Conservation (phyloP, 2,329 filamentous ascomycete genomes). For the Rhexocercosporidium sp. region DNA sequence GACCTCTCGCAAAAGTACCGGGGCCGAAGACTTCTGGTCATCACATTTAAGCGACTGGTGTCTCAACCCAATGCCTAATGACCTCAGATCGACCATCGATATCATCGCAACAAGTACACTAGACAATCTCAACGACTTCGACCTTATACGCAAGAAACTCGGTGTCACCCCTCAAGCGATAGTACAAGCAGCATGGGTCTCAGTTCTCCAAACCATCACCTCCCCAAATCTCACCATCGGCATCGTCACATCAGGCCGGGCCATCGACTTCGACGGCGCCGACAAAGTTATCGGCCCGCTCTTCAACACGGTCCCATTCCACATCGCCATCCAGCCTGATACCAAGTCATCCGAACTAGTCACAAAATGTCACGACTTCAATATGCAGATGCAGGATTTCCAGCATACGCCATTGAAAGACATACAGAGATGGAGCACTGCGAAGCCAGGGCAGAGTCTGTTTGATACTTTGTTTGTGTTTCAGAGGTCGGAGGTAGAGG, state of each 20-base stretch:
- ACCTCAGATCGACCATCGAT: slow-evolving; percentile 12
- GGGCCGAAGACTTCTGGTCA: slow-evolving; percentile 70
- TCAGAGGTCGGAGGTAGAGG: slow-evolving; percentile 56
- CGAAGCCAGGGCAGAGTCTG: slow-evolving; percentile 55
- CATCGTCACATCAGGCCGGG: slow-evolving; percentile 78
- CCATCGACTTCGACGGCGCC: slow-evolving; percentile 68
- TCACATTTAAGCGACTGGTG: slow-evolving; percentile 36
- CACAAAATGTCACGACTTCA: slow-evolving; percentile 71
- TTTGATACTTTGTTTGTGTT: slow-evolving; percentile 89
- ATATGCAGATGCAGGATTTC: slow-evolving; percentile 69
- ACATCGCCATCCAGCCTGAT: slow-evolving; percentile 49
- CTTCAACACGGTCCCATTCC: slow-evolving; percentile 87
- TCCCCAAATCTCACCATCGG: slow-evolving; percentile 60
- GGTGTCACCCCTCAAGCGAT: slow-evolving; percentile 81
- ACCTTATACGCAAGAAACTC: slow-evolving; percentile 59
- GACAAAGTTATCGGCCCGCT: slow-evolving; percentile 78
- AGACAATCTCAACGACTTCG: slow-evolving; percentile 50
- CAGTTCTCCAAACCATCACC: slow-evolving; percentile 60
- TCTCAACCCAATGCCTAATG: slow-evolving; percentile 21
- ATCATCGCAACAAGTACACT: slow-evolving; percentile 42
- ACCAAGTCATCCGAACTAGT: slow-evolving; percentile 66
- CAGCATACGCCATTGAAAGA: slow-evolving; percentile 81
- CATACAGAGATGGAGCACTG: slow-evolving; percentile 78
- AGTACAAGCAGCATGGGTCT: slow-evolving; percentile 76
- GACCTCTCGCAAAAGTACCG: slow-evolving; percentile 62